phyloP scores from a whole-genome alignment of 2,329 filamentous ascomycete genomes.

The Neofusicoccum sp. region DNA sequence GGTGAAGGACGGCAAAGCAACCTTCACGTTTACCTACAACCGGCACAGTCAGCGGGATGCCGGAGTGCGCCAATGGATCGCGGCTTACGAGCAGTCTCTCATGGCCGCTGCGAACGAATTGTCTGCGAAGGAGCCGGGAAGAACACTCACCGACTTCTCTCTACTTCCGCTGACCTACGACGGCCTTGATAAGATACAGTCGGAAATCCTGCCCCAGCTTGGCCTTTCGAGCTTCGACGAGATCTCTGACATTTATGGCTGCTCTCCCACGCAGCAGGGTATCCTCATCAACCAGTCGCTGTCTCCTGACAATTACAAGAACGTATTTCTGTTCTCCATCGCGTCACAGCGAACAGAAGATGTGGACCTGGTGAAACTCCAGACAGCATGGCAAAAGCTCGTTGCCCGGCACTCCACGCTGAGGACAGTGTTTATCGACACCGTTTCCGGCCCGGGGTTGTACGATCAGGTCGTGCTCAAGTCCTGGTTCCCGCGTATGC shows the following conservation, averaged over 20 bases:
- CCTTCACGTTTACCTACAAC: constrained; percentile 54
- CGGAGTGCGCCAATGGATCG: constrained; percentile 45
- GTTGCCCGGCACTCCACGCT: constrained; percentile 34
- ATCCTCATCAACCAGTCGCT: constrained; percentile 5
- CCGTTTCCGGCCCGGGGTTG: constrained; percentile 29
- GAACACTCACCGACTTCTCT: constrained; percentile 2
- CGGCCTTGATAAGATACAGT: not conserved
- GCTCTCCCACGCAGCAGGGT: constrained; percentile 16
- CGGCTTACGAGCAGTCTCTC: constrained; percentile 37
- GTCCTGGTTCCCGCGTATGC: constrained; percentile 5
- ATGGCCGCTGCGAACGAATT: constrained; percentile 27
- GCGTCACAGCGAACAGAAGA: not conserved
- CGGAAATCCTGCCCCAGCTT: not conserved
- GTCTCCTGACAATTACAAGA: constrained; percentile 1
- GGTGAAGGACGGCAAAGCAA: constrained; percentile 46
- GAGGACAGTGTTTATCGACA: constrained; percentile 35
- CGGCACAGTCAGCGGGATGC: constrained; percentile 47
- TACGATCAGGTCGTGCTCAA: constrained; percentile 32
- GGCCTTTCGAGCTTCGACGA: constrained; percentile 23
- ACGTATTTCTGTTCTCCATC: not conserved
- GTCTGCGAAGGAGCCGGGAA: not conserved
- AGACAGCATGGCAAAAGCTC: constrained; percentile 35
- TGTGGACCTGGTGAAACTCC: constrained; percentile 28
- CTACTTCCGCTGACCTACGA: not conserved
- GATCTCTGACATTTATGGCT: constrained; percentile 10